phyloP scores from a whole-genome alignment of 306 rosid species.

The Lablab purpureus region DNA sequence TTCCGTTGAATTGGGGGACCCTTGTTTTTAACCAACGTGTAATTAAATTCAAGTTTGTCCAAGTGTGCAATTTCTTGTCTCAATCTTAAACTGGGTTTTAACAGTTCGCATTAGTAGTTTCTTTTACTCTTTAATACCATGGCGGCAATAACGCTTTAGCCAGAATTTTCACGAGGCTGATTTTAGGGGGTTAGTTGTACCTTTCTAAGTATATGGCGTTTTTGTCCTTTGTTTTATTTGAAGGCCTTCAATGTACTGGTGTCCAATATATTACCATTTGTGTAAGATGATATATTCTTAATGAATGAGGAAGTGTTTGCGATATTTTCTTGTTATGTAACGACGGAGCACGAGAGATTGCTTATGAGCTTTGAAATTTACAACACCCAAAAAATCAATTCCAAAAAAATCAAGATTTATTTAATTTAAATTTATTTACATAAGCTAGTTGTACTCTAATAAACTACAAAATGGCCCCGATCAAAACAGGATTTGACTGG shows the following conservation, averaged over 20 bases:
- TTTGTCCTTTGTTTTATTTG: neutral
- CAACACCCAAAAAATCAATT: too few species aligned
- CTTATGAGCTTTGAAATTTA: too few species aligned
- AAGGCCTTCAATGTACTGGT: neutral
- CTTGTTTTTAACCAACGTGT: constrained; percentile 49
- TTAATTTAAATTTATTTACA: too few species aligned
- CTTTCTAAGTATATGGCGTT: neutral
- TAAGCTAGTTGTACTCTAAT: too few species aligned
- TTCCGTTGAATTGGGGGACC: constrained; percentile 43
- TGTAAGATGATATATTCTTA: neutral
- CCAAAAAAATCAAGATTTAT: too few species aligned
- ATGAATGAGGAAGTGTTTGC: neutral
- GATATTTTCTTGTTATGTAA: too few species aligned
- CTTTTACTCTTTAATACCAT: too few species aligned
- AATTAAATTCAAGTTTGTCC: constrained; percentile 51
- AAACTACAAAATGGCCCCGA: too few species aligned
- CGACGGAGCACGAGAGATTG: too few species aligned
- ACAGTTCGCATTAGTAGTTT: neutral
- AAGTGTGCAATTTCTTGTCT: constrained; percentile 35
- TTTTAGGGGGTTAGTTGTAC: neutral
- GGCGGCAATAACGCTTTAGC: neutral
- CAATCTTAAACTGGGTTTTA: neutral
- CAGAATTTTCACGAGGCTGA: neutral
- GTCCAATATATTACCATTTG: neutral
- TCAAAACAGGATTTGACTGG: too few species aligned